Evolutionary conservation across 495 filamentous ascomycete genomes (phyloP), one percentile per base, ranked within the genome.

Genomic region (Aspergillus biplanus): DNA sequence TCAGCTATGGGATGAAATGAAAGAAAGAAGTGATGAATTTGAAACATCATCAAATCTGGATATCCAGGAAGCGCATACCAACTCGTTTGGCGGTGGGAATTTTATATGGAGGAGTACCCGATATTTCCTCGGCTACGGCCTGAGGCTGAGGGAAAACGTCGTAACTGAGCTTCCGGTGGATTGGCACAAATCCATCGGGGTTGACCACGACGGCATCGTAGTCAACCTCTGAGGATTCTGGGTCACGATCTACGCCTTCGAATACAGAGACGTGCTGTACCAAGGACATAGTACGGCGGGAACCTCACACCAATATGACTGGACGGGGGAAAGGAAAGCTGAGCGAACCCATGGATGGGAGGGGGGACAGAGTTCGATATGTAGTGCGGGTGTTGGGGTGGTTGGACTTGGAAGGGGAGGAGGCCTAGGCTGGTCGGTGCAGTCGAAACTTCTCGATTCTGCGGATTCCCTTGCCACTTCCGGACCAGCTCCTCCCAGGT

Each of bases 81-180:
- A 83, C 71, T 68, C 86, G 78, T 65, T 78, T 85, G 27, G 67
- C 62, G 33, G 77, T 74, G 6, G 83, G 80, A 42, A 88, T 84
- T 67, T 87, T 80, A 62, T 84, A 86, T 0, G 79, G 80, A 3
- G 78, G 69, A 31, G 71, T 70, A 15, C 70, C 70, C 8, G 69
- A 61, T 11, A 69, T 65, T n/a, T 66, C 56, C 7, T 74, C 72
- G 44, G 62, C 58, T n/a, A 68, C 59, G 21, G 56, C 52, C 6
- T 59, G 57, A n/a, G 69, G 69, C 31, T 56, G 63, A 13, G 70
- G 69, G 44, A 79, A 67, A 4, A 68, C 61, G 65, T 76, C 70
- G 48, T 76, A 77, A 58, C 72, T 76, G 50, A 76, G 66, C 21
- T 72, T 69, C 4, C 71, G 71, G 12, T 65, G 64, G 16, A 74